Evolutionary conservation across 352 stramenopile species (phyloP), one percentile per base, ranked within the genome.

Genomic region (Aphanomyces euteiches): DNA sequence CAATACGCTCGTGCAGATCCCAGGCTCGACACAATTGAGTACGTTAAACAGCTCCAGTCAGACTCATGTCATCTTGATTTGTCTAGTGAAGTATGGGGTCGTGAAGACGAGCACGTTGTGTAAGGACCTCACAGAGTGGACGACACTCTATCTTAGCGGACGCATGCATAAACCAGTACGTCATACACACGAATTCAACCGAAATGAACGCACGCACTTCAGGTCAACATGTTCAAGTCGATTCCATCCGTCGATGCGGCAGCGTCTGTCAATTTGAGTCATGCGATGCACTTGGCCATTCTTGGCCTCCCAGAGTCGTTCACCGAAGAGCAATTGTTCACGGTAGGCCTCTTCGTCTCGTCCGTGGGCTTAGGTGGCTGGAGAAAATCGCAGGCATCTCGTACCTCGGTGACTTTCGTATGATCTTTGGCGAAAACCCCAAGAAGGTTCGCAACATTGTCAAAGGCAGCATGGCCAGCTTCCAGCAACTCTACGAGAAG

Each of bases 371-470:
- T 21, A 73, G 36, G 12, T 8, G 19, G 21, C 21, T 21, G 10
- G 59, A 95, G 87, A 89, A 87, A 77, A 95, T 96, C 38, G 89
- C 89, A 15, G 85, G 88, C 3, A 94, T 96, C 56, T 96, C 89
- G 53, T 96, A 96, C 73, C 56, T 90, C 15, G 89, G 89, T 41
- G 89, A 96, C 73, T 96, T 96, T 63, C 85, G 89, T 41, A 96
- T 96, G 89, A 86, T 77, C 37, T 95, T 96, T 70, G 88, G 88
- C 7, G 89, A 96, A 73, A 96, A 96, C 72, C 89, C 88, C 5
- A 90, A 90, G 66, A 96, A 96, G 63, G 89, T 96, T 28, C 84
- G 86, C 69, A 96, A 96, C 71, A 96, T 96, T 73, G 89, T 96
- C 28, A 81, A 85, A n/a, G 83, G 85, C 69, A 95, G 93, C 74